Base-by-base conservation (phyloP, 768 basidiomycete genomes). In the Russula foetens region DNA sequence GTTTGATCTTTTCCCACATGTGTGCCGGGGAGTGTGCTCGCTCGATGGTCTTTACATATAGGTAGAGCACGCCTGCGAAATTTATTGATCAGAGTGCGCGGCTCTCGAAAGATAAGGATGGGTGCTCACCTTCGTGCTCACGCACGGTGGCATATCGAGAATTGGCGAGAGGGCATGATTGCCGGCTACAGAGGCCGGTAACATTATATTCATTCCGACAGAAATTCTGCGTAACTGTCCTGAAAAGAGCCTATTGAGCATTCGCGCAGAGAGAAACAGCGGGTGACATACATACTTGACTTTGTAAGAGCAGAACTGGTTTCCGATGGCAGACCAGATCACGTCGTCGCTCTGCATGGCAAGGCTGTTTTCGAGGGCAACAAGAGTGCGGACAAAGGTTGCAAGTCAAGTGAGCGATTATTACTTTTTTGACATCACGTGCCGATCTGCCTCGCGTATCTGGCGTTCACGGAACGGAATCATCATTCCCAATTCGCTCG, bases 121-220 rank as follows among this genome's bases (percentile, higher is more conserved):
- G 3, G n/a, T 8, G 56, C 74, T 44, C 59, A 89, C 96, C 97
- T 74, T 97, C 92, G 64, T 91, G 84, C 72, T 99, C 97, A 63
- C 97, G 80, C 4, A 99, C 94, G n/a, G 97, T 98, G 7, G 97
- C 96, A 73, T 98, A 98, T 63, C 92, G 79, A 23, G 95, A 95
- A 71, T 98, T 98, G 5, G 97, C 97, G n/a, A 99, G 76, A 0
- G 97, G 97, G 75, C 97, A 98, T 50, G 94, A 94, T 69, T 95
- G 92, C 58, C 95, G 79, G 70, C 84, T 92, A 74, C 97, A 99
- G 66, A 98, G 80, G 23, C 97, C 97, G 12, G 95, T 95, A 28
- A 98, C 88, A 73, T 99, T 99, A 79, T 97, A 98, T 75, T 97
- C 93, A 73, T 99, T 99, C 56, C 95, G 80, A 75, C 97, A 98